Evolutionary conservation across 257 asterid species (phyloP), one percentile per base, ranked within the genome.

Genomic region (Primulina eburnea): DNA sequence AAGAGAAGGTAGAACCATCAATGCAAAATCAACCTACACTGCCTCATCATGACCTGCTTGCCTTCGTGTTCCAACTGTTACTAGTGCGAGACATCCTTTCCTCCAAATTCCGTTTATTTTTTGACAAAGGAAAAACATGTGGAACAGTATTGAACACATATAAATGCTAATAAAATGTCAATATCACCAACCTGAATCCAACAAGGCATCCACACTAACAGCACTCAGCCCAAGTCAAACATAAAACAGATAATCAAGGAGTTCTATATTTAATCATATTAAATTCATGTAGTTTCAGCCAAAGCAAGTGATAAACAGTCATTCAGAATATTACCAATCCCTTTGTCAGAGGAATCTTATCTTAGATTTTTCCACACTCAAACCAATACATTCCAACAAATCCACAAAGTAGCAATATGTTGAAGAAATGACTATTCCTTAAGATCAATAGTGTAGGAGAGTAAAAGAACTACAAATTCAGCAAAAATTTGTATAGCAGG

Each of bases 121-220:
- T 50, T 16, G 6, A 16, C 6, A 50, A 50, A 50, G 16, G 21
- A 5, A 18, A 53, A 17, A 61, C 47, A 67, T 60, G 32, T 18
- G 18, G 62, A 35, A 43, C 14, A 56, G 58, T 57, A 38, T 56
- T 65, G 35, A 43, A 67, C 68, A 68, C 4, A 73, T 40, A 2
- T 20, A 20, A 24, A n/a, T 59, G 57, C 34, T 14, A 55, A 40
- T 34, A 20, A 55, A 74, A 70, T 71, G 56, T 30, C 56, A 62
- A 26, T 62, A 53, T 50, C 50, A 60, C 52, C 65, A 69, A 55
- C 65, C 17, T 21, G 57, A 52, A 53, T 55, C 50, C 56, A 66
- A 37, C 53, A 29, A 38, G 53, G 59, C 29, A 8, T n/a, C 60
- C 55, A 30, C 30, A 8, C 37, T 9, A 24, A 32, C 60, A 62